Evolutionary conservation across 805 yeast species (phyloP).

Genomic region (Candida koratica): DNA sequence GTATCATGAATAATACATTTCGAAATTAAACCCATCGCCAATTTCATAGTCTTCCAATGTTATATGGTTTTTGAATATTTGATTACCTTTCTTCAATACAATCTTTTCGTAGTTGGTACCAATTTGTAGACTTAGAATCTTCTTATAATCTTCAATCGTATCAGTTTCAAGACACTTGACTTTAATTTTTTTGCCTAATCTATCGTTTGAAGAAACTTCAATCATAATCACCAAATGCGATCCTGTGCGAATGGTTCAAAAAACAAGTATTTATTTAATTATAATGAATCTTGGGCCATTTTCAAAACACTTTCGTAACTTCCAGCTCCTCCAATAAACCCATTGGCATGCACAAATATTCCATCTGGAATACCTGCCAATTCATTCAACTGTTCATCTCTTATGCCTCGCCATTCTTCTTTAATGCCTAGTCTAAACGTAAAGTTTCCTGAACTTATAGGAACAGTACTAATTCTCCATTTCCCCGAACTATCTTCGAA

Average conservation of each 20-base stretch:
- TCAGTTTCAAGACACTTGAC: constrained; percentile 89
- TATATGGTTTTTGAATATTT: constrained; percentile 82
- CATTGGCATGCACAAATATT: constrained; percentile 92
- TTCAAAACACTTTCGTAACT: constrained; percentile 72
- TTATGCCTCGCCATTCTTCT: constrained; percentile 89
- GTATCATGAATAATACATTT: constrained; percentile 77
- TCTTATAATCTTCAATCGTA: constrained; percentile 85
- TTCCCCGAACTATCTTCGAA: constrained; percentile 67
- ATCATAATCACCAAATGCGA: no score
- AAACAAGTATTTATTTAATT: constrained; percentile 41
- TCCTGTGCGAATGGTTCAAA: no score
- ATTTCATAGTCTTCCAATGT: constrained; percentile 92
- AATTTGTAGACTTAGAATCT: constrained; percentile 73
- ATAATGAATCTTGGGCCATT: constrained; percentile 53
- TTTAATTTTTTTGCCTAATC: constrained; percentile 80
- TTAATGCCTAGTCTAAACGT: constrained; percentile 85
- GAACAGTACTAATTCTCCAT: constrained; percentile 91
- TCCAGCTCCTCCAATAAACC: constrained; percentile 93
- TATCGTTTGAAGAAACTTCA: constrained; percentile 41
- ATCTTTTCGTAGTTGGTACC: constrained; percentile 67
- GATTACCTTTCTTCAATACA: constrained; percentile 80
- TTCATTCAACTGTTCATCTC: constrained; percentile 77
- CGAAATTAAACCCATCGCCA: constrained; percentile 83
- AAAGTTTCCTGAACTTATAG: constrained; percentile 74
- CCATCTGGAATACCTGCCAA: constrained; percentile 81